phyloP scores from a whole-genome alignment of 768 basidiomycete species.

The Mycena vulgaris region DNA sequence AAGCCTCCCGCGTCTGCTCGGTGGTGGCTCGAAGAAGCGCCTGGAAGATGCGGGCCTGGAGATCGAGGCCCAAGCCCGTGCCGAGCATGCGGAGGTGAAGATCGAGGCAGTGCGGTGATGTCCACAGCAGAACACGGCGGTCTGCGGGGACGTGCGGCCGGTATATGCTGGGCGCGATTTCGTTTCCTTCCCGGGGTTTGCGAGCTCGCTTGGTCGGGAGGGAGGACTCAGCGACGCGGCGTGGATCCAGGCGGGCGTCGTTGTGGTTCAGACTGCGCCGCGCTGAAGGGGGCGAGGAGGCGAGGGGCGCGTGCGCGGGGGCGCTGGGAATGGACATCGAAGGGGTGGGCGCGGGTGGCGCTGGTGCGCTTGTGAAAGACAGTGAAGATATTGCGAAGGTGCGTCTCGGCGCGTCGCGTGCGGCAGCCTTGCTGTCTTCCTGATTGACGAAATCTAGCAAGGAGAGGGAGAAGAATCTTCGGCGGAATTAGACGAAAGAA shows the following conservation, averaged over 20 bases:
- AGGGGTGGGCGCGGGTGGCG: neutral
- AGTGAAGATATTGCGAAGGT: neutral
- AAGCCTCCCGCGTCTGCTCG: slow-evolving; percentile 33
- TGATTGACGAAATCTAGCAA: neutral
- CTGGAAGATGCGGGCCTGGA: neutral
- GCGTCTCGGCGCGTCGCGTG: neutral
- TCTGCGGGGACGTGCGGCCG: slow-evolving; percentile 1
- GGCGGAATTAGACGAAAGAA: too few relatives aligned
- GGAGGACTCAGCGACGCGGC: neutral
- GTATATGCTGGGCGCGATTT: neutral
- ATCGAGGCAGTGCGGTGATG: neutral
- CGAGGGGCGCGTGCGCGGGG: neutral
- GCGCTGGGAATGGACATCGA: neutral
- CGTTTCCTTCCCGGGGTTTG: neutral
- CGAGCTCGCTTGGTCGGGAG: neutral
- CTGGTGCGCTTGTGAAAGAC: neutral
- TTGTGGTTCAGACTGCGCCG: neutral
- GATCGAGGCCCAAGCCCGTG: neutral
- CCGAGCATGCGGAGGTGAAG: neutral
- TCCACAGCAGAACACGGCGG: slow-evolving; percentile 3
- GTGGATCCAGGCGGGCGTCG: neutral
- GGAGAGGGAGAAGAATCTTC: neutral
- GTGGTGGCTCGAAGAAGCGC: slow-evolving; percentile 4
- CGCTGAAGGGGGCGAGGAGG: neutral
- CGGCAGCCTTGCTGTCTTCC: too few relatives aligned